A percentile compares a stretch with the other conserved stretches of the same genome.
phyloP scores from a whole-genome alignment of 176 grass and related monocot species.

The Luzula sylvatica region DNA sequence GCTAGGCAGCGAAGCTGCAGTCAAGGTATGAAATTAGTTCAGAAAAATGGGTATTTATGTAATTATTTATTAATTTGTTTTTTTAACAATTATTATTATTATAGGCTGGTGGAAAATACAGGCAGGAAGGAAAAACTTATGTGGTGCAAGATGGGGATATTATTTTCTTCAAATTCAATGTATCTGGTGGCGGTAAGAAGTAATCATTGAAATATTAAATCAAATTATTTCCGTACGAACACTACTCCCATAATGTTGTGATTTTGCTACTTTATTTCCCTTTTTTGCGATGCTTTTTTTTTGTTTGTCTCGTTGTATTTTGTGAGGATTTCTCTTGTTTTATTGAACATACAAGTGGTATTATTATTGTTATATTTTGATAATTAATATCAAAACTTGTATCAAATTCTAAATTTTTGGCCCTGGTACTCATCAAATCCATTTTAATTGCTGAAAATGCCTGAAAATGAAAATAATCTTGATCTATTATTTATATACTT shows the following conservation, averaged over 20 bases:
- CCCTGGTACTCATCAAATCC: no score
- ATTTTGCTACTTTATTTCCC: background rate
- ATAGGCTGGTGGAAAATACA: constrained; percentile 92
- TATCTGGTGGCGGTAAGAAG: constrained; percentile 94
- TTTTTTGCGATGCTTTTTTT: no score
- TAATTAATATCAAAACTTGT: no score
- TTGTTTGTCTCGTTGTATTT: background rate
- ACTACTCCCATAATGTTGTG: background rate
- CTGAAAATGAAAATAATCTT: no score
- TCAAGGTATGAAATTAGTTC: constrained; percentile 44
- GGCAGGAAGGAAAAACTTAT: constrained; percentile 95
- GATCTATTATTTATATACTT: no score
- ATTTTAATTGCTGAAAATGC: no score
- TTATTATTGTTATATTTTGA: background rate
- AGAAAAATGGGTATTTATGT: background rate
- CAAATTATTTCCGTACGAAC: no score
- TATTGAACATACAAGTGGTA: background rate
- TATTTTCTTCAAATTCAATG: constrained; percentile 98
- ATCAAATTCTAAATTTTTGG: no score
- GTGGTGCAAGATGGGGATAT: constrained; percentile 91
- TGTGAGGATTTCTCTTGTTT: background rate
- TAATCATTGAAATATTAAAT: constrained; percentile 21
- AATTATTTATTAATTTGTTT: background rate
- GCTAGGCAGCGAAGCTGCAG: constrained; percentile 67
- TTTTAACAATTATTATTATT: constrained; percentile 15